phyloP scores from a whole-genome alignment of 768 basidiomycete genomes.

The Mrakia blollopis region DNA sequence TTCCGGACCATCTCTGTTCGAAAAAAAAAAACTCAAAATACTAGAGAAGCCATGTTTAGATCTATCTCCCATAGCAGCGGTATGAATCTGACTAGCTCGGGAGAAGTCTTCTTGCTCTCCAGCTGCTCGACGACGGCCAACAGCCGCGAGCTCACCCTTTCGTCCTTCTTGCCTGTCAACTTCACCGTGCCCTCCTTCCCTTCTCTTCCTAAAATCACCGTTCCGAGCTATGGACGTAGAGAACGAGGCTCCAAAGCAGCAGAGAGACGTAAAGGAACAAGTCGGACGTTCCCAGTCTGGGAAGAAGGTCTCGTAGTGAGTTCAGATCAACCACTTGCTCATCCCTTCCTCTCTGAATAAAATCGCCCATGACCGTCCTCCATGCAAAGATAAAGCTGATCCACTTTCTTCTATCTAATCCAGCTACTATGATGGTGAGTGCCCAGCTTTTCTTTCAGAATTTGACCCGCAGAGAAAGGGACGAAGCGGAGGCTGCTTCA shows the following conservation, averaged over 20 bases:
- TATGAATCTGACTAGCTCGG: no score
- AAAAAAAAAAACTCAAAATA: no score
- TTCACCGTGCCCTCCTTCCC: background rate
- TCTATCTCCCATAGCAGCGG: no score
- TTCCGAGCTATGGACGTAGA: background rate
- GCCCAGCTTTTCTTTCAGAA: background rate
- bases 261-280: slow-evolving; percentile 8
- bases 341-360: background rate
- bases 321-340: background rate
- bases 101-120: no score
- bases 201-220: background rate
- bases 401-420: background rate
- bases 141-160: background rate
- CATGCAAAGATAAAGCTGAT: background rate
- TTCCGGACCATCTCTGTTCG: no score
- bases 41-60: no score
- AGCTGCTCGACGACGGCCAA: no score
- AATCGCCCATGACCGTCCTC: background rate
- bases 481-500: no score
- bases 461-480: background rate
- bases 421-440: slow-evolving; percentile 33
- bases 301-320: slow-evolving; percentile 34
- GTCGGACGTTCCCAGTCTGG: background rate
- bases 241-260: background rate
- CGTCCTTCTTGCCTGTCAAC: background rate